Evolutionary conservation across 768 basidiomycete species (phyloP).

Genomic region (Leccinum subgranulosum): DNA sequence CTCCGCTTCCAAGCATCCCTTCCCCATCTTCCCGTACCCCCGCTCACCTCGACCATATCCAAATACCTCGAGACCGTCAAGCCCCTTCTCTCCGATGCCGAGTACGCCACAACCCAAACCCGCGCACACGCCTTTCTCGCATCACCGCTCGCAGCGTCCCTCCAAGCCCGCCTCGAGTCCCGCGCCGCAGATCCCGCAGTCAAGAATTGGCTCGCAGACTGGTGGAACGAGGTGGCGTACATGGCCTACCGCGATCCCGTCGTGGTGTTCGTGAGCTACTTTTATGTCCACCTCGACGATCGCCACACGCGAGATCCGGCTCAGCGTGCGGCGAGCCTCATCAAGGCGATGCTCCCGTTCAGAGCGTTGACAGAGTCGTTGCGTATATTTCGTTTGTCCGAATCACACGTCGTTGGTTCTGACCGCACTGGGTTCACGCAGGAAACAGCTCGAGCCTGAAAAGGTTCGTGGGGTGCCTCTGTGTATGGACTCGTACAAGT

Average conservation of each 20-base stretch:
- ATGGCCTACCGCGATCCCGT: slow-evolving; percentile 89
- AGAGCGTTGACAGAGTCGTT: slow-evolving; percentile 80
- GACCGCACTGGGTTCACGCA: slow-evolving; percentile 23
- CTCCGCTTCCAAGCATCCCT: slow-evolving; percentile 53
- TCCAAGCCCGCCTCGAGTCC: slow-evolving; percentile 76
- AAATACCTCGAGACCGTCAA: slow-evolving; percentile 88
- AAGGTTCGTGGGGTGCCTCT: slow-evolving; percentile 74
- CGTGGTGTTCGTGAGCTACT: slow-evolving; percentile 92
- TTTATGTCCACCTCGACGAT: slow-evolving; percentile 84
- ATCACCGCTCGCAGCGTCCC: slow-evolving; percentile 63
- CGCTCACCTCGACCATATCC: slow-evolving; percentile 73
- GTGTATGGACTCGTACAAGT: slow-evolving; percentile 93
- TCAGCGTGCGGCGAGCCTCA: slow-evolving; percentile 72
- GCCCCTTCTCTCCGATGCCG: slow-evolving; percentile 68
- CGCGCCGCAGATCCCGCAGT: slow-evolving; percentile 60
- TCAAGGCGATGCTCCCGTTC: slow-evolving; percentile 87
- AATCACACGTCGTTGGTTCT: background rate
- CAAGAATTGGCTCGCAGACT: slow-evolving; percentile 89
- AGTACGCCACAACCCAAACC: slow-evolving; percentile 55
- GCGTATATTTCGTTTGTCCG: background rate
- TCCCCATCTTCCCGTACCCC: slow-evolving; percentile 82
- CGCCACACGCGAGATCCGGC: slow-evolving; percentile 50
- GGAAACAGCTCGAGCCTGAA: slow-evolving; percentile 83
- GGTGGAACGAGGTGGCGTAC: slow-evolving; percentile 97
- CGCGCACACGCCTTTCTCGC: slow-evolving; percentile 65